Conservation (phyloP, 352 stramenopile genomes). For the Globisporangium okanoganense region DNA sequence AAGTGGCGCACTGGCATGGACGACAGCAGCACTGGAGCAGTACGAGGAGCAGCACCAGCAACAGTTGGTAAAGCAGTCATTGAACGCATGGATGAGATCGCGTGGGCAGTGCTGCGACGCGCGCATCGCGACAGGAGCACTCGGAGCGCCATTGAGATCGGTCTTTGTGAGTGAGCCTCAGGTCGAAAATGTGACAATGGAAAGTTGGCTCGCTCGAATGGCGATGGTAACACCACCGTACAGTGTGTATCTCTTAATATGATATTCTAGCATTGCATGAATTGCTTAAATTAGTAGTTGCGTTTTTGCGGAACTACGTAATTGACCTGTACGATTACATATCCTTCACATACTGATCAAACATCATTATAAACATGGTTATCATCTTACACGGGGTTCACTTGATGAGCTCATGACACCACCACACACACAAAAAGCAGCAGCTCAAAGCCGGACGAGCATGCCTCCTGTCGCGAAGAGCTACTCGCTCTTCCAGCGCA, state of each 20-base stretch:
- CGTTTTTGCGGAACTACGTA: no score
- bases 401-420: not conserved
- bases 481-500: constrained; percentile 79
- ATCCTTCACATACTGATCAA: not conserved
- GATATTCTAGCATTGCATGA: not conserved
- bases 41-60: constrained; percentile 6
- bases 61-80: constrained; percentile 7
- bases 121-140: constrained; percentile 11
- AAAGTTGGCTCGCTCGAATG: constrained; percentile 4
- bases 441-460: not conserved
- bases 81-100: not conserved
- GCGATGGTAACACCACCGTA: not conserved
- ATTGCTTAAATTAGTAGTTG: not conserved
- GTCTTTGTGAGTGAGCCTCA: not conserved
- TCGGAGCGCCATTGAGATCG: constrained; percentile 14
- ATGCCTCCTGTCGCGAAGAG: constrained; percentile 29
- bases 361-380: accelerated
- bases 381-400: constrained; percentile 2
- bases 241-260: not conserved
- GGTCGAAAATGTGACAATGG: constrained; percentile 11
- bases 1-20: constrained; percentile 36
- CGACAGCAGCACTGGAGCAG: constrained; percentile 9
- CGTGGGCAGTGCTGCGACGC: not conserved
- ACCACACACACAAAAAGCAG: constrained; percentile 1
- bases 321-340: not conserved